phyloP scores from a whole-genome alignment of 2,329 filamentous ascomycete species.

The Cryphonectria radicalis region DNA sequence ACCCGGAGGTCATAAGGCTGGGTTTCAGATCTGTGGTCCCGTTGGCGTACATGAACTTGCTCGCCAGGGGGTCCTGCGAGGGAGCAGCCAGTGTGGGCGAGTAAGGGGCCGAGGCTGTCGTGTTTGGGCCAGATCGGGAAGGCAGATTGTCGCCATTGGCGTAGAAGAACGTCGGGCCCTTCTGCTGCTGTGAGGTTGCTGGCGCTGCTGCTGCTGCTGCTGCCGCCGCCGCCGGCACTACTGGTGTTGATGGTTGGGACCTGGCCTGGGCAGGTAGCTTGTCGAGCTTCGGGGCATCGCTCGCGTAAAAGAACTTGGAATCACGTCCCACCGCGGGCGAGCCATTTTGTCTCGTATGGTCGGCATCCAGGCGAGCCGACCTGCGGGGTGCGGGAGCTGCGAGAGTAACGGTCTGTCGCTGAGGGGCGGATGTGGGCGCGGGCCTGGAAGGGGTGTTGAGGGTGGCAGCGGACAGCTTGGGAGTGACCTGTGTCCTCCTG shows the following conservation, averaged over 20 bases:
- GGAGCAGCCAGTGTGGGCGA: slow-evolving; percentile 41
- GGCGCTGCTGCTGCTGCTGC: slow-evolving; percentile 27
- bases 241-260: slow-evolving; percentile 32
- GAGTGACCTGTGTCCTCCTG: slow-evolving; percentile 58
- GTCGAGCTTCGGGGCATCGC: slow-evolving; percentile 64
- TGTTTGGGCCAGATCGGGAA: slow-evolving; percentile 33
- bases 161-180: slow-evolving; percentile 58
- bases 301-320: slow-evolving; percentile 91
- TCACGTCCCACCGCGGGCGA: slow-evolving; percentile 44
- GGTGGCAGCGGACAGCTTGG: slow-evolving; percentile 56
- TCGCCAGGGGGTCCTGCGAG: slow-evolving; percentile 46
- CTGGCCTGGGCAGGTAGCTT: slow-evolving; percentile 47
- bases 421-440: slow-evolving; percentile 17
- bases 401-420: slow-evolving; percentile 40
- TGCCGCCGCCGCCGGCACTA: slow-evolving; percentile 25
- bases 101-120: slow-evolving; percentile 33
- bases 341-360: slow-evolving; percentile 37
- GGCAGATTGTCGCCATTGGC: slow-evolving; percentile 54
- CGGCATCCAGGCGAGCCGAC: slow-evolving; percentile 37
- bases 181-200: slow-evolving; percentile 30
- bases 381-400: slow-evolving; percentile 49
- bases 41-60: slow-evolving; percentile 79
- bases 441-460: slow-evolving; percentile 34
- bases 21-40: slow-evolving; percentile 57
- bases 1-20: slow-evolving; percentile 42